phyloP scores from a whole-genome alignment of 345 rosid genomes.

The Citrus maxima region DNA sequence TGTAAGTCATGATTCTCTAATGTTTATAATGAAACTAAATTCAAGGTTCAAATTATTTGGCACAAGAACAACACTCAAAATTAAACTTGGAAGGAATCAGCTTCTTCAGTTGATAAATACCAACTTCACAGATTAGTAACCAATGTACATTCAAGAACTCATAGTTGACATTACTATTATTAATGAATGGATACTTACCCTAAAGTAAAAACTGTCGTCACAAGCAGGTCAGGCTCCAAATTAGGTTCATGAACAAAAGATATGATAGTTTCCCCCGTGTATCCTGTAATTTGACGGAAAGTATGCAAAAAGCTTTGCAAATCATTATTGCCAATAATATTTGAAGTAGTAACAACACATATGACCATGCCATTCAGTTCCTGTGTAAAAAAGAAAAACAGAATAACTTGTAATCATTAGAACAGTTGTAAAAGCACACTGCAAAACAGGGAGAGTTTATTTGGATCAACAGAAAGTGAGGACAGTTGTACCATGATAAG shows the following conservation, averaged over 20 bases:
- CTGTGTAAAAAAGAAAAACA: constrained; percentile 31
- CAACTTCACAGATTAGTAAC: not conserved
- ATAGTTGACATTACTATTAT: not conserved
- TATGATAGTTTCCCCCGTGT: constrained; percentile 55
- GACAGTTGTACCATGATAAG: not conserved
- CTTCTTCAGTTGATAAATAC: not conserved
- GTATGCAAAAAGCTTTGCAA: constrained; percentile 43
- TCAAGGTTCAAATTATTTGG: not conserved
- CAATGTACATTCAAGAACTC: not conserved
- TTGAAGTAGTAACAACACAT: constrained; percentile 65
- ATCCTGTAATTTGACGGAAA: constrained; percentile 62
- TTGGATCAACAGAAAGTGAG: not conserved
- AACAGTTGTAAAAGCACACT: not conserved
- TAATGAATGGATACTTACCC: constrained; percentile 42
- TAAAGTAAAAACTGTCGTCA: constrained; percentile 59
- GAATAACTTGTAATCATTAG: not conserved
- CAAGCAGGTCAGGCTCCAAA: constrained; percentile 53
- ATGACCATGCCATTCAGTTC: constrained; percentile 53
- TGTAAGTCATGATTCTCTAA: not conserved
- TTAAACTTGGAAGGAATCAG: not conserved
- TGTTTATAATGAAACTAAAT: not conserved
- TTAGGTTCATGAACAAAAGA: constrained; percentile 57
- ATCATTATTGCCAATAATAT: constrained; percentile 37
- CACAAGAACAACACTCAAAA: not conserved
- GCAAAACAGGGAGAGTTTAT: not conserved